Percentiles rank a stretch among this genome's conserved stretches.
Evolutionary conservation across 306 rosid genomes (phyloP).

Genomic region (Pyrus betulifolia): DNA sequence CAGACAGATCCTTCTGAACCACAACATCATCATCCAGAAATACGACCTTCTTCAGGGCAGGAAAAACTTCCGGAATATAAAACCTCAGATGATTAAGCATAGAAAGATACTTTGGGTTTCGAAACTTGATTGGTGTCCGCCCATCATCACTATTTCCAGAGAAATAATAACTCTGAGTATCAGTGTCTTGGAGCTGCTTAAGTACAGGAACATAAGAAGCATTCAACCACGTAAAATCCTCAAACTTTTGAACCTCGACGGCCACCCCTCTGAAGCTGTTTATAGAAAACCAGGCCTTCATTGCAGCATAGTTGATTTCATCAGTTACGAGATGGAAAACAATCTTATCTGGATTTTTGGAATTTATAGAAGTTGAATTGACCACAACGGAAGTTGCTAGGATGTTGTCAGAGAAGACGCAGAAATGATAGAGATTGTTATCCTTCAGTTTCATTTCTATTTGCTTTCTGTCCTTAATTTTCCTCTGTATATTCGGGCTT

Average conservation of each 20-base stretch:
- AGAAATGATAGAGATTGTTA: constrained; percentile 60
- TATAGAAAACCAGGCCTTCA: constrained; percentile 86
- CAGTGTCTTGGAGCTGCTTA: constrained; percentile 91
- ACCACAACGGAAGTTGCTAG: constrained; percentile 86
- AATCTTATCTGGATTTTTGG: constrained; percentile 52
- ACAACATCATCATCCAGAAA: constrained; percentile 85
- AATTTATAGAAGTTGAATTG: constrained; percentile 68
- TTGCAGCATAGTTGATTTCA: constrained; percentile 70
- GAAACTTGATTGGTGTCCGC: constrained; percentile 81
- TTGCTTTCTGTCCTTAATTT: constrained; percentile 46
- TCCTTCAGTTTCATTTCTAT: constrained; percentile 60
- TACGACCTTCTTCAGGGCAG: constrained; percentile 66
- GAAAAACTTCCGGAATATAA: constrained; percentile 87
- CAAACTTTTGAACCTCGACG: constrained; percentile 75
- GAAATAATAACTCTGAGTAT: constrained; percentile 77
- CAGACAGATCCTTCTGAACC: constrained; percentile 77
- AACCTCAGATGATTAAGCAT: constrained; percentile 91
- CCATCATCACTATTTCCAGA: constrained; percentile 62
- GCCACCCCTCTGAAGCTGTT: constrained; percentile 58
- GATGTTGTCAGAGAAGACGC: constrained; percentile 81
- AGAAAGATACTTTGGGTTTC: constrained; percentile 85
- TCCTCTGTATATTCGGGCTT: constrained; percentile 43
- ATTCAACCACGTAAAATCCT: constrained; percentile 72
- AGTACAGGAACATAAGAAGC: constrained; percentile 93
- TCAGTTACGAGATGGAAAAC: constrained; percentile 87